Conservation (phyloP, 371 early-diverging fungal species). For the Fennellomyces sp. region DNA sequence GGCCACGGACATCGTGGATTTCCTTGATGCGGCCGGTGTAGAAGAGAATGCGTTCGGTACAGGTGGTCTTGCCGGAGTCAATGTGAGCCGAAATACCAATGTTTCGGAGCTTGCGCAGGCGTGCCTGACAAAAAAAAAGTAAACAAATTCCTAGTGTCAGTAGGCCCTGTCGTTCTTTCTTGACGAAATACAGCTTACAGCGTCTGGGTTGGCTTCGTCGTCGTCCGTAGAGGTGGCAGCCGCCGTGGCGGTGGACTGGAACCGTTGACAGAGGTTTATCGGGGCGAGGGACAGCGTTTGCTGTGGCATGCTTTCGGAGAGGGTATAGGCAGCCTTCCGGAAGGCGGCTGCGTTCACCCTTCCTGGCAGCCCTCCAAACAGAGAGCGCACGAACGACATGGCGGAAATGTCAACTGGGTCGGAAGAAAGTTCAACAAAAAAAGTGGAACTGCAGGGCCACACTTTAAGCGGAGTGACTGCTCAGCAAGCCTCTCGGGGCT, state of each 20-base stretch:
- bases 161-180: neutral
- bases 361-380: conserved; percentile 47
- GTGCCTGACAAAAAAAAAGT: conserved; percentile 31
- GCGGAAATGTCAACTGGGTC: neutral
- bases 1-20: conserved; percentile 97
- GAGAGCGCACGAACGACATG: conserved; percentile 52
- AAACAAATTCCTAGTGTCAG: neutral
- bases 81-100: conserved; percentile 99
- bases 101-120: conserved; percentile 79
- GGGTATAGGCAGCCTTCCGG: conserved; percentile 25
- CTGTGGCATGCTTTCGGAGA: conserved; percentile 28
- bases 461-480: neutral
- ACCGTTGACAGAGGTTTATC: conserved; percentile 36
- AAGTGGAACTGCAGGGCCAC: neutral
- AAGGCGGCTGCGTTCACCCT: conserved; percentile 29
- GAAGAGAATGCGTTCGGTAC: conserved; percentile 96
- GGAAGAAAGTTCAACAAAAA: conserved; percentile 4
- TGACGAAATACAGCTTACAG: conserved; percentile 25
- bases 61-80: conserved; percentile 97
- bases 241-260: conserved; percentile 31
- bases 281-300: conserved; percentile 36
- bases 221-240: conserved; percentile 11
- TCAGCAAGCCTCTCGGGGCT: neutral
- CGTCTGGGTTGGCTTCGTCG: conserved; percentile 34
- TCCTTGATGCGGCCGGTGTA: conserved; percentile 96